These are phyloP conservation scores for Gnomoniopsis smithogilvyi DNA, from an alignment of 2,329 filamentous ascomycete genomes.

Conservation along the genomic window DNA sequence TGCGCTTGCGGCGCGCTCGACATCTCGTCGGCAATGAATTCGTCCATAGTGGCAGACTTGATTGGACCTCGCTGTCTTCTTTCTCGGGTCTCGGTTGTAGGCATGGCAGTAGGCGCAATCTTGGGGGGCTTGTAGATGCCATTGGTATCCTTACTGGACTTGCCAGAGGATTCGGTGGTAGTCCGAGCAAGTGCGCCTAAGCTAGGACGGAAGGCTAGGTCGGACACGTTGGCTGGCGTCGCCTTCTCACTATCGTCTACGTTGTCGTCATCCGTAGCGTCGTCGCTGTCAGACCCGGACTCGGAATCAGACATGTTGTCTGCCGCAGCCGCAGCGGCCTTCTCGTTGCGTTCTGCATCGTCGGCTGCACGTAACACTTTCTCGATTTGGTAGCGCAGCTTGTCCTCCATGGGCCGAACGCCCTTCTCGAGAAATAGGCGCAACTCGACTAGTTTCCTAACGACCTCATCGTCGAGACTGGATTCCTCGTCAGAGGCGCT, in stretches of 20 bases:
- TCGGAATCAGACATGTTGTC: slow-evolving; percentile 32
- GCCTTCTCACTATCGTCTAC: slow-evolving; percentile 31
- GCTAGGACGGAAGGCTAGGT: slow-evolving; percentile 34
- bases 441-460: slow-evolving; percentile 85
- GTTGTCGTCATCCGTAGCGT: slow-evolving; percentile 28
- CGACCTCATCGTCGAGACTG: slow-evolving; percentile 62
- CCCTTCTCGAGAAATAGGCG: slow-evolving; percentile 93
- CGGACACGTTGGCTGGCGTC: slow-evolving; percentile 20
- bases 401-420: slow-evolving; percentile 82
- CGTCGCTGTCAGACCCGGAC: slow-evolving; percentile 34
- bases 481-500: slow-evolving; percentile 30
- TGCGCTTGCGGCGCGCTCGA: slow-evolving; percentile 77
- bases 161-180: slow-evolving; percentile 25
- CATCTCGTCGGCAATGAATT: slow-evolving; percentile 84
- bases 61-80: slow-evolving; percentile 59
- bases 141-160: slow-evolving; percentile 42
- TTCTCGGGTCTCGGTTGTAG: slow-evolving; percentile 61
- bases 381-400: slow-evolving; percentile 93
- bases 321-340: slow-evolving; percentile 32
- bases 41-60: slow-evolving; percentile 84
- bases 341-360: slow-evolving; percentile 55
- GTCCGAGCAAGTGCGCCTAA: slow-evolving; percentile 34
- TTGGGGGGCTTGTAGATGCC: slow-evolving; percentile 87
- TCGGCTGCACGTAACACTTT: slow-evolving; percentile 88
- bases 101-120: slow-evolving; percentile 84